A percentile compares a stretch with the other conserved stretches of the same genome.
Evolutionary conservation across 2,329 filamentous ascomycete species (phyloP).

Genomic region (Cladosporium velox): DNA sequence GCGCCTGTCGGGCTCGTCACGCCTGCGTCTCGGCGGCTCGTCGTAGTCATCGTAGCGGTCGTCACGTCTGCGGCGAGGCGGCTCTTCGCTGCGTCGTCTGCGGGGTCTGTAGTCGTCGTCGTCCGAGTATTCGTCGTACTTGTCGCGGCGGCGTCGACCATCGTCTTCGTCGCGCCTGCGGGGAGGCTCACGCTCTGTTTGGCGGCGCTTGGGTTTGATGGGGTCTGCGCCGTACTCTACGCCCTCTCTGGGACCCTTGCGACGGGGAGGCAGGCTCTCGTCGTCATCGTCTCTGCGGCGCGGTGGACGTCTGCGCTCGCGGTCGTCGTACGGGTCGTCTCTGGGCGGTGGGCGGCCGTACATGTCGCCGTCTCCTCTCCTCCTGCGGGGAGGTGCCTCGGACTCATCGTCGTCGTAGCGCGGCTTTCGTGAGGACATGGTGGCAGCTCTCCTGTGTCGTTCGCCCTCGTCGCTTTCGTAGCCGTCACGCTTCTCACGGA

Average conservation of each 20-base stretch:
- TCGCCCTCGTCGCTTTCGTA: slow-evolving; percentile 43
- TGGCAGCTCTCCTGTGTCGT: slow-evolving; percentile 27
- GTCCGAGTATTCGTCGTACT: slow-evolving; percentile 26
- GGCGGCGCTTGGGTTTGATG: slow-evolving; percentile 21
- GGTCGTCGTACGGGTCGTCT: slow-evolving; percentile 22
- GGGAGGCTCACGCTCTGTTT: slow-evolving; percentile 20
- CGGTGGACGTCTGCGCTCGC: slow-evolving; percentile 21
- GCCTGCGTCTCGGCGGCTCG: slow-evolving; percentile 23
- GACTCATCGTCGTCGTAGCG: slow-evolving; percentile 25
- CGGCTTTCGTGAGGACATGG: slow-evolving; percentile 12
- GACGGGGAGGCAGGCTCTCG: slow-evolving; percentile 28
- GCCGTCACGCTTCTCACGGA: slow-evolving; percentile 39
- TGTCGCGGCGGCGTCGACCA: slow-evolving; percentile 24
- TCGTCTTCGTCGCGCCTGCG: slow-evolving; percentile 25
- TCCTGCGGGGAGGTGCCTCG: slow-evolving; percentile 11
- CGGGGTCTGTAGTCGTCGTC: slow-evolving; percentile 30
- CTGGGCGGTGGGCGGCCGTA: slow-evolving; percentile 20
- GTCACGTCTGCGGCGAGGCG: slow-evolving; percentile 24
- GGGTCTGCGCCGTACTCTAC: slow-evolving; percentile 24
- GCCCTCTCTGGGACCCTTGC: slow-evolving; percentile 26
- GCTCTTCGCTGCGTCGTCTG: slow-evolving; percentile 23
- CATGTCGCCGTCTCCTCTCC: slow-evolving; percentile 14
- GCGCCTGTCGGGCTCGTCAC: slow-evolving; percentile 21
- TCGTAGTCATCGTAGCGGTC: slow-evolving; percentile 23
- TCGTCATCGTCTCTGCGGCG: slow-evolving; percentile 27